Evolutionary conservation across 2,329 filamentous ascomycete genomes (phyloP), one percentile per base, ranked within the genome.

Genomic region (Grosmannia serpens): DNA sequence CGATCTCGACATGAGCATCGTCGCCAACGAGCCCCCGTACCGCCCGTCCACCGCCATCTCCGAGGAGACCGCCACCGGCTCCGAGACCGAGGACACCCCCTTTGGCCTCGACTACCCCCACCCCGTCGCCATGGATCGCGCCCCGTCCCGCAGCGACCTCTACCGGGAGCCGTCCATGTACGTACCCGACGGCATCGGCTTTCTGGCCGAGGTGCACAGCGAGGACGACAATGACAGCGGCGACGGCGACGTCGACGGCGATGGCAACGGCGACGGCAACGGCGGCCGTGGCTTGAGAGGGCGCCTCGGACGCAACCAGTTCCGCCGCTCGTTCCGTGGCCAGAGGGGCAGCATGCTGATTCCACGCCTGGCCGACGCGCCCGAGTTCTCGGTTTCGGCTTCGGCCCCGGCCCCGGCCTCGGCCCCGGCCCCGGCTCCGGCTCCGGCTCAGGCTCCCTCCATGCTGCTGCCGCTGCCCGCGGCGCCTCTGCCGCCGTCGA

Each of bases 41-140:
- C 74, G 80, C 1, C 81, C 81, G 0, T 83, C 80, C 2, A 83
- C 80, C 1, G 80, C 81, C 6, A 77, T 82, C 65, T 85, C 82
- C 0, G 80, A 83, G 60, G 77, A 49, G 11, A 38, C 51, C 5
- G 57, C n/a, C 5, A n/a, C 51, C 52, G 52, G 51, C 27, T 58
- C 46, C 10, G 57, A 46, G 11, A 55, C 46, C 8, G 57, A 55
- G 35, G 80, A 83, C 60, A 76, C 75, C 15, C 81, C 82, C 0
- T 86, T 86, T 60, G 55, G 35, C 17, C 55, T 61, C 29, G 59
- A 56, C 46, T 52, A 47, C 9, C 26, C 29, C 0, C 80, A 15
- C 6, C 50, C n/a, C 31, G 29, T 11, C 1, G 50, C 29, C 4
- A 29, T 9, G 5, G 15, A 13, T 17, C 7, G 26, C 13, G 27